These are phyloP conservation scores for Nothophytophthora sp. DNA, from an alignment of 352 stramenopile species.

Conservation along the genomic window DNA sequence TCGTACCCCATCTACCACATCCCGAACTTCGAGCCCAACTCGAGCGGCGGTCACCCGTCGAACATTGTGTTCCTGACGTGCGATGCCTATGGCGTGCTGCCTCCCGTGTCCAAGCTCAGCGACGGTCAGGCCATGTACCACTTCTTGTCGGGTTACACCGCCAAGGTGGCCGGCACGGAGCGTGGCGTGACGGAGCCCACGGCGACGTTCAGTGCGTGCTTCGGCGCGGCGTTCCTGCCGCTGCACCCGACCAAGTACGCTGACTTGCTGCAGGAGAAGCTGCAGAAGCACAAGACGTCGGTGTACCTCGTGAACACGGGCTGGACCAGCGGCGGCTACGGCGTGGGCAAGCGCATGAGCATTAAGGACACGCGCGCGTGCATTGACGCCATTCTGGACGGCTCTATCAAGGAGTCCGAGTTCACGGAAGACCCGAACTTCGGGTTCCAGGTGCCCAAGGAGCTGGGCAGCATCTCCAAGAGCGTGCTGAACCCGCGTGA, in stretches of 20 bases:
- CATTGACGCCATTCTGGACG: conserved; percentile 97
- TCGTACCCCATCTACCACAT: conserved; percentile 99
- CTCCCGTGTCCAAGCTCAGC: conserved; percentile 95
- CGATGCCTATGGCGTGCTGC: conserved; percentile 98
- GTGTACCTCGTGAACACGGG: conserved; percentile 98
- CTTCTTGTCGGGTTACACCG: conserved; percentile 98
- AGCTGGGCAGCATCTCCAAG: conserved; percentile 84
- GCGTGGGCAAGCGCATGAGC: conserved; percentile 96
- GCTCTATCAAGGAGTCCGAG: conserved; percentile 91
- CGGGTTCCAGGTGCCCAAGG: conserved; percentile 93
- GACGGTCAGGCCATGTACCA: conserved; percentile 98
- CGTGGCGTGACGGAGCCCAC: conserved; percentile 95
- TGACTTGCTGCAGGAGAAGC: conserved; percentile 96
- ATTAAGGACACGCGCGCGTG: conserved; percentile 97
- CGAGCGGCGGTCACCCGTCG: conserved; percentile 93
- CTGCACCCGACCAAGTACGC: conserved; percentile 98
- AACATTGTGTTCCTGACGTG: conserved; percentile 98
- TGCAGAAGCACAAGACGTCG: conserved; percentile 93
- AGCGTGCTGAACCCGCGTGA: conserved; percentile 92
- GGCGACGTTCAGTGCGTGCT: conserved; percentile 97
- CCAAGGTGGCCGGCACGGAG: conserved; percentile 98
- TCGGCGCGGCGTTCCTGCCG: conserved; percentile 97
- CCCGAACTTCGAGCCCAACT: conserved; percentile 90
- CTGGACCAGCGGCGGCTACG: conserved; percentile 96
- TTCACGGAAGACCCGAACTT: conserved; percentile 92